Evolutionary conservation across 768 basidiomycete genomes (phyloP), one percentile per base, ranked within the genome.

Genomic region (Harrya chromipes): DNA sequence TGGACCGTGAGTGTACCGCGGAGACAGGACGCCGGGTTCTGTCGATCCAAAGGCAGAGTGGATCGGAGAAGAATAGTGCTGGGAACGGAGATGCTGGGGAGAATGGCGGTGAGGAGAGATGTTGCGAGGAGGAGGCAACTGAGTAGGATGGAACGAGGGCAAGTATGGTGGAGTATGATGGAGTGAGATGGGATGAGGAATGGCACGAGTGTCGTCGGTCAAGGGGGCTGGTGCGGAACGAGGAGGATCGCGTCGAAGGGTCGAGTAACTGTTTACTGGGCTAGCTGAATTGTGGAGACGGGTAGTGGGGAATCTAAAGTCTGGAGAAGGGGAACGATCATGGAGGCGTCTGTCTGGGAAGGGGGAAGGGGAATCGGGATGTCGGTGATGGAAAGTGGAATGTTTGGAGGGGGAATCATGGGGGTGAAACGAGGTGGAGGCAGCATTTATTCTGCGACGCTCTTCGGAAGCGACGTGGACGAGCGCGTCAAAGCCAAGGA

Each of bases 401-500:
- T 33, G 52, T 23, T 38, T 41, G 38, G 61, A 43, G 56, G 46
- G 52, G 4, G 31, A 24, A 20, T 55, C 64, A 47, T 58, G 70
- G 43, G 64, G 61, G 60, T 40, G 55, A 48, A 48, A 54, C 43
- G 46, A 54, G 31, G 31, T 6, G 20, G 55, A 43, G 14, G 43
- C 40, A 5, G 49, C 54, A 53, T 71, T 65, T 43, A 87, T 72
- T 24, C 83, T 69, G 29, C 77, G 73, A 39, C 80, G 76, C 57
- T 87, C 85, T 58, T 83, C 79, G 1, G 82, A 80, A 4, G 86
- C 86, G 19, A 78, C 85, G 66, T 86, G 83, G 11, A 84, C 85
- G 37, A 88, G 77, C 3, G 82, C 84, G 40, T 87, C 84, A 42
- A 87, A 67, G 20, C 77, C 78, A 4, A 69, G 60, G 33, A 53